Evolutionary conservation across 148 eudicot species (phyloP).

Genomic region (Hydrangea macrophylla): DNA sequence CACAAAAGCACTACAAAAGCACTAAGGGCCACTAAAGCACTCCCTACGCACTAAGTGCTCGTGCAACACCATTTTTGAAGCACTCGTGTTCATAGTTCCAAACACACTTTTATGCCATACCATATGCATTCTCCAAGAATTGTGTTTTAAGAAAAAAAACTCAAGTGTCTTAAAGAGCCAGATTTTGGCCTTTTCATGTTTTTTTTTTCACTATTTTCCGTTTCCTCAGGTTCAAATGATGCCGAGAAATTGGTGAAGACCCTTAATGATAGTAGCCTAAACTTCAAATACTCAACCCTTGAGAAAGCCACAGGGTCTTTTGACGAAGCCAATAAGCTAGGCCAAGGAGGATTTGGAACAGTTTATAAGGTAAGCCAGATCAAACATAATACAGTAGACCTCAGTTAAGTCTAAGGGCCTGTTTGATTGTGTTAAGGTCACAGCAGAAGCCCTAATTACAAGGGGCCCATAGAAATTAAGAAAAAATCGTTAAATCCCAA

Average conservation of each 20-base stretch:
- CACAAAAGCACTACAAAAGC: no score
- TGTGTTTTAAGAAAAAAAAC: background rate
- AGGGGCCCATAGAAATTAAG: no score
- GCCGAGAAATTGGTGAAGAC: conserved; percentile 47
- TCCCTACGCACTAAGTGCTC: no score
- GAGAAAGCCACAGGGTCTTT: conserved; percentile 60
- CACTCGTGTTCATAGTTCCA: no score
- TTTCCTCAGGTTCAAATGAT: conserved; percentile 42
- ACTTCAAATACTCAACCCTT: conserved; percentile 66
- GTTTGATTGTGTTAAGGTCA: no score
- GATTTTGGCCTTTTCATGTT: background rate
- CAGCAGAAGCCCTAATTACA: no score
- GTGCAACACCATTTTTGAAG: no score
- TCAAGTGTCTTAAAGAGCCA: background rate
- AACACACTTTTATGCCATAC: no score
- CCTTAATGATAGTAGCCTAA: conserved; percentile 52
- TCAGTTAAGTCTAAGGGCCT: background rate
- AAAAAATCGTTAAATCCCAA: no score
- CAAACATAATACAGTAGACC: background rate
- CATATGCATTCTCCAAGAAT: background rate
- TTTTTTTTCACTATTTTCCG: background rate
- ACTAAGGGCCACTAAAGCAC: no score
- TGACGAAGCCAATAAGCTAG: conserved; percentile 55
- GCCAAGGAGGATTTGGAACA: conserved; percentile 74
- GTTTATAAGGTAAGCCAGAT: conserved; percentile 47